Evolutionary conservation across 345 rosid genomes (phyloP), one percentile per base, ranked within the genome.

Genomic region (Alliaria petiolata): DNA sequence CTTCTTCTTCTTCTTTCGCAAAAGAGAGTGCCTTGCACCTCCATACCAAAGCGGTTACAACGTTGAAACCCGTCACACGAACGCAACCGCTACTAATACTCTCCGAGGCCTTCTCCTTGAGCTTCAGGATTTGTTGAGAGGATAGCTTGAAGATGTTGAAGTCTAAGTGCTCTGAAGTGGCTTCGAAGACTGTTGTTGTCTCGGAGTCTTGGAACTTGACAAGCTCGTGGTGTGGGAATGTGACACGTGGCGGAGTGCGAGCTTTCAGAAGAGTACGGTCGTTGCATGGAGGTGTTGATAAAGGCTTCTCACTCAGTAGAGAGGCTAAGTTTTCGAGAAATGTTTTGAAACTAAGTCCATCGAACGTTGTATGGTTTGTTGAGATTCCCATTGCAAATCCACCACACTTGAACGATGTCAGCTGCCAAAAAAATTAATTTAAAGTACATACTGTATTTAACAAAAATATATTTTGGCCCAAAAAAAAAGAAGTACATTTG

Each of bases 321-420:
- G 90, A 86, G 3, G 84, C 85, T 28, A 92, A 61, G 83, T 92
- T 92, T 22, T 87, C 79, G 33, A 92, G 72, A 75, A 92, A 89
- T 34, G 40, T 72, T 76, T 87, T 92, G 86, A 88, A 92, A 83
- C 91, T 83, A 63, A 88, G 55, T 20, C 98, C 95, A 57, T 92
- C 98, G 62, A 88, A 83, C 2, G 82, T 78, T 22, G 80, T 70
- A 60, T 88, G 98, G 80, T 81, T 92, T 68, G 85, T 85, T 11
- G 89, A 72, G 22, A 81, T 2, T 25, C 92, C 98, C 71, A 89
- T 81, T 11, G 85, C 86, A 58, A 92, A 92, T 15, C 98, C 92
- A 30, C 95, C 96, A 9, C 98, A 89, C 63, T 76, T 81, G 71
- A 92, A 92, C 20, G 91, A 84, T 43, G 98, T 92, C 15, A 92